Conservation (phyloP, 768 basidiomycete species). For the Tephrocybe sp. region DNA sequence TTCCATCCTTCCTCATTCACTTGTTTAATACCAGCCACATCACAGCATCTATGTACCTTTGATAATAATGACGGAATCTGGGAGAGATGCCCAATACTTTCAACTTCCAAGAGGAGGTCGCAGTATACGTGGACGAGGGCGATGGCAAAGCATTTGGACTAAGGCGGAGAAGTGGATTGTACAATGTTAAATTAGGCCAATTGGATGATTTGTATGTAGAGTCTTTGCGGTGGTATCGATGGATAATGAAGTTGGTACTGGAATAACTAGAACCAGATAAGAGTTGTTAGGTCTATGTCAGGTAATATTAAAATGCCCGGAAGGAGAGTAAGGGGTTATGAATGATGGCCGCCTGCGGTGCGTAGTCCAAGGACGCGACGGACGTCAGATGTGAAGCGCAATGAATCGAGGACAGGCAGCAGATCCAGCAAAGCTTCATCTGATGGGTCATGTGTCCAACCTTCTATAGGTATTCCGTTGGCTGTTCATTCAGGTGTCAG, state of each 20-base stretch:
- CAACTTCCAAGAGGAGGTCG: neutral
- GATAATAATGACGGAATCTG: conserved; percentile 24
- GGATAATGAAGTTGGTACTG: conserved; percentile 23
- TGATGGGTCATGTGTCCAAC: conserved; percentile 96
- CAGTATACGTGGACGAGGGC: neutral
- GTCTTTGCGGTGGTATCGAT: conserved; percentile 33
- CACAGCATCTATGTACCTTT: conserved; percentile 25
- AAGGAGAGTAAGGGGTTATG: conserved; percentile 22
- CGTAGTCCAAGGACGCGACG: conserved; percentile 82
- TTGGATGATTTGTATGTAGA: conserved; percentile 19
- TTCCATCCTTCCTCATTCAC: conserved; percentile 20
- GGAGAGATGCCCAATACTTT: conserved; percentile 4
- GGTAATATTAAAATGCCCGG: conserved; percentile 6
- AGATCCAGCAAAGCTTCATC: conserved; percentile 97
- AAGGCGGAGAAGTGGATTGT: conserved; percentile 17
- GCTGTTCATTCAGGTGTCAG: conserved; percentile 45
- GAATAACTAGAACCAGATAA: conserved; percentile 24
- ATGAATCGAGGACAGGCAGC: conserved; percentile 91
- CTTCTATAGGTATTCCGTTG: conserved; percentile 98
- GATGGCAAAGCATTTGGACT: no score
- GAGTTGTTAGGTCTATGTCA: conserved; percentile 24
- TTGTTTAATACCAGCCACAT: conserved; percentile 20
- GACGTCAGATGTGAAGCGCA: conserved; percentile 95
- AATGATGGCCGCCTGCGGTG: conserved; percentile 37
- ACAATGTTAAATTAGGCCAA: conserved; percentile 28